Base-by-base conservation (phyloP, 1,139 yeast genomes). In the Geotrichum cucujoidarum region DNA sequence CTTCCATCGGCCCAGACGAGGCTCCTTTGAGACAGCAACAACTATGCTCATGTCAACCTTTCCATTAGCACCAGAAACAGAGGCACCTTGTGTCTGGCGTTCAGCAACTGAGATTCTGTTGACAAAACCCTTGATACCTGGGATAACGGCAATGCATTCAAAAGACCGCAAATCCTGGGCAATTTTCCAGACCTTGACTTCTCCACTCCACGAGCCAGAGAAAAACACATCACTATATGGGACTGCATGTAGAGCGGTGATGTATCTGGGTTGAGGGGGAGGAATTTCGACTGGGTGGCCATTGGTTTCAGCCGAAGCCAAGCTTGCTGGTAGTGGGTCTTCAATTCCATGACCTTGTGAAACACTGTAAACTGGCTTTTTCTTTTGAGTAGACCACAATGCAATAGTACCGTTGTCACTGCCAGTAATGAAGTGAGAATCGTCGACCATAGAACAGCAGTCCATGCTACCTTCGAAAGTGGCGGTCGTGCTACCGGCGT, bases 341-440 rank as follows among this genome's bases (percentile, higher is more conserved):
- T 80, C 78, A 22, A 80, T 62, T 1, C 97, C 98, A 66, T 92
- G 98, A 3, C 92, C 84, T 43, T 74, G 67, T 60, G 94, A 76
- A 53, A 77, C 68, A 2, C 80, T 79, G 64, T 68, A 81, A 33
- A 86, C 67, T 7, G 98, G 95, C 68, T 89, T 90, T 75, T 92
- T 92, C 69, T 88, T 88, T 25, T 87, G 82, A 52, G 85, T 70
- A 5, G 95, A 81, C 98, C 98, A 92, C 54, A 94, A 71, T 21
- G 87, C 72, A 35, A 92, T 70, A 62, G 80, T 85, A 40, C 98
- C 98, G 62, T 90, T 92, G 64, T 94, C 98, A 16, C 95, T 82
- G 1, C 98, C 97, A 4, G 97, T 89, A 41, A 92, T 81, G 62
- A 92, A 92, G 64, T 86, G 89, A 25, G 90, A 79, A 65, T 90